Conservation (phyloP, 495 filamentous ascomycete genomes). For the Aspergillus cavernicola region DNA sequence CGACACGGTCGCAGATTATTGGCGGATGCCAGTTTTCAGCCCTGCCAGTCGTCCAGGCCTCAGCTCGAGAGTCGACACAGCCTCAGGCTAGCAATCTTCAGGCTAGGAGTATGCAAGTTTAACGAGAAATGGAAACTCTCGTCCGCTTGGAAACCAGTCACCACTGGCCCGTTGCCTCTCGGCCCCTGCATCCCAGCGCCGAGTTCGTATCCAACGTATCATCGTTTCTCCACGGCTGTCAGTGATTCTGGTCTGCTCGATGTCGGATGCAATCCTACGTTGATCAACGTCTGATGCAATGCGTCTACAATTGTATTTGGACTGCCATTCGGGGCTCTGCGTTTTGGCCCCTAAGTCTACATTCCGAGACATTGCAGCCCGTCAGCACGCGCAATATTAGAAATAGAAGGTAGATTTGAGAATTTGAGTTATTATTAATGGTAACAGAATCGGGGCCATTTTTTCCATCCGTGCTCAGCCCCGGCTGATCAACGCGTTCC, state of each 20-base stretch:
- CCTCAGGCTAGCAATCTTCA: constrained; percentile 13
- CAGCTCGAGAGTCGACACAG: constrained; percentile 17
- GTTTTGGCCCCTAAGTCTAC: constrained; percentile 5
- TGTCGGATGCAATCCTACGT: background rate
- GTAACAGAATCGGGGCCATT: constrained; percentile 5
- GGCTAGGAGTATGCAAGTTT: constrained; percentile 4
- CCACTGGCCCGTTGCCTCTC: constrained; percentile 3
- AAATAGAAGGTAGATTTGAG: background rate
- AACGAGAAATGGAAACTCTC: background rate
- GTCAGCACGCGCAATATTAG: constrained; percentile 10
- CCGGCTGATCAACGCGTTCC: background rate
- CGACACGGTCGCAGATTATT: background rate
- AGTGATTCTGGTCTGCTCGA: background rate
- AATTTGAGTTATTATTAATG: background rate
- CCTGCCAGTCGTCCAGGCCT: constrained; percentile 7
- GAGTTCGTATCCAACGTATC: constrained; percentile 11
- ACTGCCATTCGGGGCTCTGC: background rate
- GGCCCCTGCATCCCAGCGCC: constrained; percentile 4
- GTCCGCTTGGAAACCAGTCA: constrained; percentile 2
- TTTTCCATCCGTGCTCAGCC: constrained; percentile 11
- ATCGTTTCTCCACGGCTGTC: background rate
- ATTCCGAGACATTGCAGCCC: constrained; percentile 5
- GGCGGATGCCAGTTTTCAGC: constrained; percentile 7
- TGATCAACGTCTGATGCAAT: background rate
- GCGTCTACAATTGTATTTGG: background rate